Percentiles rank a stretch among this genome's conserved stretches.
Evolutionary conservation across 805 yeast species (phyloP).

Genomic region (Sporopachydermia quercuum): DNA sequence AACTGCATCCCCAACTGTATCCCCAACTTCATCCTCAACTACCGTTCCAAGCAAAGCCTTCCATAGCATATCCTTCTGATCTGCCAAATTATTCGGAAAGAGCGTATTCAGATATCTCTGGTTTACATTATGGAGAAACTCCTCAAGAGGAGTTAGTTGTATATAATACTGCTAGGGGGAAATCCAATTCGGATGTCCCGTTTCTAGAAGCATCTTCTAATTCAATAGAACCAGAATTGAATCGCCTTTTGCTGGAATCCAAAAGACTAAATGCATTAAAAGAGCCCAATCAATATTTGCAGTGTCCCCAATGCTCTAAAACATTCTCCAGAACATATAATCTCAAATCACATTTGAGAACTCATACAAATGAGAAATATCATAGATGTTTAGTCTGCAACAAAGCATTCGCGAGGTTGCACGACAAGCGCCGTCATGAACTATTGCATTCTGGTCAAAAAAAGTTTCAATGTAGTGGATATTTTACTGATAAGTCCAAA

Average conservation of each 20-base stretch:
- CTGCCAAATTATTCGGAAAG: too few relatives aligned
- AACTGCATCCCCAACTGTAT: too few relatives aligned
- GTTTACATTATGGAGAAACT: too few relatives aligned
- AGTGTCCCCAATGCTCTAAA: constrained; percentile 72
- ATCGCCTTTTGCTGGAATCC: constrained; percentile 7
- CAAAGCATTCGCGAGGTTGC: constrained; percentile 61
- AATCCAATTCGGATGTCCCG: too few relatives aligned
- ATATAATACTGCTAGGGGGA: too few relatives aligned
- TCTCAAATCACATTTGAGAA: constrained; percentile 76
- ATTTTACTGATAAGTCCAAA: constrained; percentile 37
- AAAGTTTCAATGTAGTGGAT: constrained; percentile 53
- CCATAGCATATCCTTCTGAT: too few relatives aligned
- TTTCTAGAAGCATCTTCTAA: too few relatives aligned
- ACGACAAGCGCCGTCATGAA: constrained; percentile 66
- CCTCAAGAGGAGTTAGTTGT: too few relatives aligned
- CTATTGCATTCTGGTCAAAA: constrained; percentile 59
- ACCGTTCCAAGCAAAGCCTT: too few relatives aligned
- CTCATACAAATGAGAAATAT: constrained; percentile 69
- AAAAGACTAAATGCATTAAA: constrained; percentile 1
- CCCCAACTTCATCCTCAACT: constrained; percentile 6
- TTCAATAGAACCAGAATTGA: constrained; percentile 5
- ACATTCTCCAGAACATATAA: constrained; percentile 88
- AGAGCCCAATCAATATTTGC: constrained; percentile 10
- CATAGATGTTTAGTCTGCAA: constrained; percentile 48
- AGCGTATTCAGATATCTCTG: too few relatives aligned